Base-by-base conservation (phyloP, 1,139 yeast genomes). In the Suhomyces anneliseae region DNA sequence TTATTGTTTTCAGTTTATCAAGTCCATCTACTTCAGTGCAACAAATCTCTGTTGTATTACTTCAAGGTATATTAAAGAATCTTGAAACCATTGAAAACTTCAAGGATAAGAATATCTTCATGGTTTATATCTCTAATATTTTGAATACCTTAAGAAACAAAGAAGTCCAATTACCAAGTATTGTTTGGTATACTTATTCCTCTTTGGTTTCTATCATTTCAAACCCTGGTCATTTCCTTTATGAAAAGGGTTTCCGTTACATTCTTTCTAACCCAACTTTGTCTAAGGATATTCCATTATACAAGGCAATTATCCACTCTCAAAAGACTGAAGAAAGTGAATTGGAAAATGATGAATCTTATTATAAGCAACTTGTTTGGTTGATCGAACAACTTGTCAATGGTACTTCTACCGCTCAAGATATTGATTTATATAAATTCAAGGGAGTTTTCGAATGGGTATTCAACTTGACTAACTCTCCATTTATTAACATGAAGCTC, bases 201-300 rank as follows among this genome's bases (percentile, higher is more conserved):
- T 75, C 78, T 43, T 62, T 90, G 37, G 67, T 82, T 5, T 80
- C 82, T 6, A 70, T 88, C 1, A 62, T 88, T 47, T 62, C 76
- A 8, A 83, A 81, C 61, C 97, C 90, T 1, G 84, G 79, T n/a
- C 95, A 80, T 62, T 78, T 69, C 59, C 64, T 92, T 39, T 88
- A 86, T 61, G 96, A 89, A 53, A 80, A 81, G 52, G 79, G 82
- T 0, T 81, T 76, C 58, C 75, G 83, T 54, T 86, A 80, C 70
- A 71, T 87, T 8, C 68, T 86, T 40, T 70, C 81, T 4, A 80
- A 81, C 33, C 85, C 89, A 8, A 68, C 70, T 7, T 65, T 88
- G 39, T 76, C 76, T 50, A 71, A 69, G 49, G 93, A 87, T 36
- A 63, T 90, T 32, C 97, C 97, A 2, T 62, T 90, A 47, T 81